Evolutionary conservation across 495 filamentous ascomycete genomes (phyloP), one percentile per base, ranked within the genome.

Genomic region (Penicillium simplicissimum): DNA sequence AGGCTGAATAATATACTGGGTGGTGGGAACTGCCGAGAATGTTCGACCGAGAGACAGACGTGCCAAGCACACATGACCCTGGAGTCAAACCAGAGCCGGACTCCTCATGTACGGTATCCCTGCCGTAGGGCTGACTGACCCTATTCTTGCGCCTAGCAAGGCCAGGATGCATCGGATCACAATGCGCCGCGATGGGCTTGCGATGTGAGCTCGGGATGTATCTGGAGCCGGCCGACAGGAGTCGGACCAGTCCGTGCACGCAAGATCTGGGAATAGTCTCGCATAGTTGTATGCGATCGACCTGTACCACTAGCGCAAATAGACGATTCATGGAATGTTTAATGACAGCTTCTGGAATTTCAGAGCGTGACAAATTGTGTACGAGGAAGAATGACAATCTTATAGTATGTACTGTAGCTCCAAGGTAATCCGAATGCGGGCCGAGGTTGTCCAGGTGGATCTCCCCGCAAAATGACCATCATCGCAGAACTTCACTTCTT

Each of bases 381-480:
- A 8, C n/a, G n/a, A n/a, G n/a, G 6, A 19, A 42, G 7, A 4
- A 17, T 17, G 38, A 42, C 25, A 2, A 28, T 4, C 25, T 4
- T 28, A 28, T n/a, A n/a, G n/a, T n/a, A n/a, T n/a, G n/a, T n/a
- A n/a, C n/a, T n/a, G n/a, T n/a, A 31, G 28, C 28, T 31, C 28
- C 28, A 31, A 5, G 28, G 28, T 31, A 31, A 31, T 31, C 28
- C 28, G 49, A 61, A 31, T 43, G 61, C 62, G 52, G 62, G 58
- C 62, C 62, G 62, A 64, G 62, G 62, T 54, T 58, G 52, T 35
- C n/a, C 7, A 25, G 15, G 43, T 28, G 53, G 33, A 51, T 45
- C 64, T 66, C 67, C 62, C 64, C 64, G 67, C 69, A 67, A 51
- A 28, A 58, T 25, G 14, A 36, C 55, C 43, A 23, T 49, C 58